phyloP scores from a whole-genome alignment of 352 stramenopile species.

The Aphanomyces stellatus region DNA sequence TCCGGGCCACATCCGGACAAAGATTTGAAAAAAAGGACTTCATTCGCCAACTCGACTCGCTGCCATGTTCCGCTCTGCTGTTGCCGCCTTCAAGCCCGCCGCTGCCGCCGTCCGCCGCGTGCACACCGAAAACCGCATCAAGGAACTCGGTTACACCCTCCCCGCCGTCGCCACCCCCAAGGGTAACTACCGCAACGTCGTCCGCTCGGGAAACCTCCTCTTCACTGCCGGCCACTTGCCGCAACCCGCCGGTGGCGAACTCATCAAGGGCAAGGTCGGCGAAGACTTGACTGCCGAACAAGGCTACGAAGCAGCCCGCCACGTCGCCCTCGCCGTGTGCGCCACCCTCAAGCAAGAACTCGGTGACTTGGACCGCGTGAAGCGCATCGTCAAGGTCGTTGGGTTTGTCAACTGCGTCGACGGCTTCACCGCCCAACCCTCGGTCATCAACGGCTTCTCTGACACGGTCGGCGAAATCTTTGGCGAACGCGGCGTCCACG shows the following conservation, averaged over 20 bases:
- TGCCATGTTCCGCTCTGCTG: neutral
- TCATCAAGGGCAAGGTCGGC: constrained; percentile 86
- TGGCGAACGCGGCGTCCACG: constrained; percentile 82
- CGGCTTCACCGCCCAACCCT: constrained; percentile 86
- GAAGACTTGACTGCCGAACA: constrained; percentile 83
- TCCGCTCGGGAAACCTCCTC: constrained; percentile 77
- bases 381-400: constrained; percentile 93
- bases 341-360: constrained; percentile 87
- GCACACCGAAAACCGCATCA: constrained; percentile 75
- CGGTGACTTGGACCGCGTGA: constrained; percentile 90
- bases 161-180: constrained; percentile 78
- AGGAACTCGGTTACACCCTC: constrained; percentile 79
- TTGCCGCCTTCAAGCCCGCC: constrained; percentile 17
- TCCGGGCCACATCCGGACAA: neutral
- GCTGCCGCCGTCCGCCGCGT: constrained; percentile 38
- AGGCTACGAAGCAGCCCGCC: constrained; percentile 85
- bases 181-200: constrained; percentile 83
- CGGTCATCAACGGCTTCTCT: constrained; percentile 93
- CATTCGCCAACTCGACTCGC: neutral
- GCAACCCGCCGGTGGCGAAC: constrained; percentile 50
- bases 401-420: constrained; percentile 95
- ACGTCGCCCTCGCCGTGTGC: constrained; percentile 85
- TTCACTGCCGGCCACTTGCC: constrained; percentile 80
- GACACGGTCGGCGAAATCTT: constrained; percentile 91
- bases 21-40: neutral